Evolutionary conservation across 306 rosid genomes (phyloP), one percentile per base, ranked within the genome.

Genomic region (Pterocarpus santalinus): DNA sequence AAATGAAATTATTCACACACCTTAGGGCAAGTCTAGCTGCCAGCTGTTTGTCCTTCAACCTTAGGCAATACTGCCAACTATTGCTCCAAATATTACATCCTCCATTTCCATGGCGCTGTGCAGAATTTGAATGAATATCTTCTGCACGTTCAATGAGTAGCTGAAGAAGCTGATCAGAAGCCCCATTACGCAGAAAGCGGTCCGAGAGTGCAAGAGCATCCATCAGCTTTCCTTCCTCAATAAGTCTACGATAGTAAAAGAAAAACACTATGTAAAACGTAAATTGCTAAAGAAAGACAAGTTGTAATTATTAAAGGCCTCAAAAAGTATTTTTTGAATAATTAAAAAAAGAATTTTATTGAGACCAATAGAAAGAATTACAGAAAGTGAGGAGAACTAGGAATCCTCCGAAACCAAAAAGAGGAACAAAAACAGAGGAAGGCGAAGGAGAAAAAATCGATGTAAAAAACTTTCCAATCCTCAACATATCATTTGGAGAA

Each of bases 171-270:
- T 69, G 85, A 79, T 95, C 97, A 53, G 99, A 90, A 43, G 97
- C 97, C 80, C 99, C 99, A 82, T 95, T 91, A 69, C 97, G 97
- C 41, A 95, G 90, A 90, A 93, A 95, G 69, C 99, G 99, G 73
- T 95, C 99, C 73, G 99, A 95, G 49, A 95, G 92, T 65, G 97
- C 97, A 83, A 95, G 97, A 82, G 99, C 99, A 89, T 95, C 99
- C 89, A 91, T 93, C 35, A 93, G 90, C 79, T 92, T 92, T 84
- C 92, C 97, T 78, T 95, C 99, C 35, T 90, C 95, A 76, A 90
- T 91, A 82, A 95, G 88, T 73, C 99, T 95, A 84, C 63, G 28
- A 63, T 53, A 83, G 73, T 30, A n/a, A 47, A 6, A 46, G 3
- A 16, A 49, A 73, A 79, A 65, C 71, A 80, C 79, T 44, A 33